These are phyloP conservation scores for Tetracladium setigerum DNA, from an alignment of 495 filamentous ascomycete genomes.

Conservation along the genomic window DNA sequence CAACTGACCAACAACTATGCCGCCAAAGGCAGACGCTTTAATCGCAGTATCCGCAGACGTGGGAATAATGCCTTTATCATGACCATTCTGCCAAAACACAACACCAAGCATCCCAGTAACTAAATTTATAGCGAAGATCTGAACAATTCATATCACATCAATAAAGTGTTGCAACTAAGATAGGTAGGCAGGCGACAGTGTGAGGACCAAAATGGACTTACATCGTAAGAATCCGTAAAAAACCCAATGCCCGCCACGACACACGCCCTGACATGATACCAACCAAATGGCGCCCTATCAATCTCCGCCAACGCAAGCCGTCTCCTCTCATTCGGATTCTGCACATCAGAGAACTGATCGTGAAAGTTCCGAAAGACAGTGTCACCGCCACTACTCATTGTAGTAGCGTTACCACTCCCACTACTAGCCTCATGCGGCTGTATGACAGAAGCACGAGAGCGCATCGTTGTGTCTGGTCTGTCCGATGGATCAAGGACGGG, in stretches of 20 bases:
- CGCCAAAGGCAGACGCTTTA: constrained; percentile 81
- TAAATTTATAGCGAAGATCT: constrained; percentile 71
- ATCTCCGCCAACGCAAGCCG: constrained; percentile 70
- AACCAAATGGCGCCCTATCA: constrained; percentile 73
- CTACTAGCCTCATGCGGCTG: too few species aligned
- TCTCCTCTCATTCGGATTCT: constrained; percentile 66
- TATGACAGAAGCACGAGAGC: too few species aligned
- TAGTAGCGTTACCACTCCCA: too few species aligned
- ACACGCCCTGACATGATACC: constrained; percentile 63
- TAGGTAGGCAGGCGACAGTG: constrained; percentile 49
- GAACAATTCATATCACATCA: too few species aligned
- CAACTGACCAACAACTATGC: constrained; percentile 80
- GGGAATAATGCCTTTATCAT: constrained; percentile 45
- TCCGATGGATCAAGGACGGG: too few species aligned
- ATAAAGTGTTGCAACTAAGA: neutral
- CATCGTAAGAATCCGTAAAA: constrained; percentile 76
- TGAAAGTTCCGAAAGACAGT: constrained; percentile 63
- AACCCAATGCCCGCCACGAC: constrained; percentile 79
- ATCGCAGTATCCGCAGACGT: constrained; percentile 68
- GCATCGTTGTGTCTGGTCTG: too few species aligned
- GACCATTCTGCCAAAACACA: constrained; percentile 53
- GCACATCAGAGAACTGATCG: constrained; percentile 54
- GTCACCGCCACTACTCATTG: constrained; percentile 54
- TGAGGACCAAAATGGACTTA: constrained; percentile 61
- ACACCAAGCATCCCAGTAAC: constrained; percentile 63